A percentile compares a stretch with the other conserved stretches of the same genome.
Conservation (phyloP, 495 filamentous ascomycete species). For the Neurospora pannonica region DNA sequence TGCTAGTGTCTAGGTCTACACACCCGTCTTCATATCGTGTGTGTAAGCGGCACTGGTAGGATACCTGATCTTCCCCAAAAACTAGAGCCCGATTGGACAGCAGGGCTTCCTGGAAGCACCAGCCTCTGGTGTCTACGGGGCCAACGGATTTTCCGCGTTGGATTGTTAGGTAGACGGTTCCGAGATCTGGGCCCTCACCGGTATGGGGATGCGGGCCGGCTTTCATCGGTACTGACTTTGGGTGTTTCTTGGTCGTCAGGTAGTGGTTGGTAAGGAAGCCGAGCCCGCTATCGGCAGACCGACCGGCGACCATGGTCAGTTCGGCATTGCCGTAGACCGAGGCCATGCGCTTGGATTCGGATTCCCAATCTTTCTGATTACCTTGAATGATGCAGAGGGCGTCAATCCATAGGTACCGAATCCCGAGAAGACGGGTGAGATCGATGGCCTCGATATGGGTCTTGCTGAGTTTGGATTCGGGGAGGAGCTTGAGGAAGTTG, state of each 20-base stretch:
- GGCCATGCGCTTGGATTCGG: not conserved
- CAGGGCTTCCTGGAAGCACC: conserved; percentile 3
- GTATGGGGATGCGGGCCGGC: not conserved
- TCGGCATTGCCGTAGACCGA: not conserved
- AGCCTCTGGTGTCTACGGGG: not conserved
- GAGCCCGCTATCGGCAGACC: not conserved
- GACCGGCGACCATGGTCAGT: not conserved
- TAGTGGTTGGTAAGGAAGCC: not conserved
- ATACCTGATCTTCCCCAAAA: not conserved
- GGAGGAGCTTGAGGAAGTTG: not conserved
- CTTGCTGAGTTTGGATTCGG: not conserved
- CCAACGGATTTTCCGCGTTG: not conserved
- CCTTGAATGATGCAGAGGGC: not conserved
- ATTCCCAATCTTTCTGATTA: not conserved
- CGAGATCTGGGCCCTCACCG: not conserved
- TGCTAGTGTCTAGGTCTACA: not conserved
- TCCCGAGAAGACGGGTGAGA: not conserved
- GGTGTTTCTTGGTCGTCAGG: not conserved
- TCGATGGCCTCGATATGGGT: not conserved
- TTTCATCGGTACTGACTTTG: not conserved
- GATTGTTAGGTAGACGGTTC: not conserved
- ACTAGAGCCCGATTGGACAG: not conserved
- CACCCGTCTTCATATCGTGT: not conserved
- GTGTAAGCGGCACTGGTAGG: not conserved
- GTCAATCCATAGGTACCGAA: not conserved